Conservation (phyloP, 495 filamentous ascomycete genomes). For the Annulohypoxylon bovei region DNA sequence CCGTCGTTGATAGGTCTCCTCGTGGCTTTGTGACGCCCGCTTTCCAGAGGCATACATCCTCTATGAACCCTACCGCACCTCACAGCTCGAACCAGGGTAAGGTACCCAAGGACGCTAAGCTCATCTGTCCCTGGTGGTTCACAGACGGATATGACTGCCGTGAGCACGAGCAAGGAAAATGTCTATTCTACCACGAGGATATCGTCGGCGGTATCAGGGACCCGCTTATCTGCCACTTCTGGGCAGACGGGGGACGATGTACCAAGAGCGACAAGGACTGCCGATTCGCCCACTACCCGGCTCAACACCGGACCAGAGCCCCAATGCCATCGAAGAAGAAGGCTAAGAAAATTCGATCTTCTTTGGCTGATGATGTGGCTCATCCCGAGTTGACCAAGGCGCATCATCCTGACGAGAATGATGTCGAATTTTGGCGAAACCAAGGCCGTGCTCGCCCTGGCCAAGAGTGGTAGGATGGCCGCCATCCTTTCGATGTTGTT, state of each 20-base stretch:
- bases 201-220: slow-evolving; percentile 15
- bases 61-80: too few relatives aligned
- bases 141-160: slow-evolving; percentile 16
- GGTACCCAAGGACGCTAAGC: slow-evolving; percentile 1
- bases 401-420: not conserved
- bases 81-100: not conserved
- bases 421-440: not conserved
- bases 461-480: not conserved
- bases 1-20: too few relatives aligned
- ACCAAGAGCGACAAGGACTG: slow-evolving; percentile 14
- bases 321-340: slow-evolving; percentile 24
- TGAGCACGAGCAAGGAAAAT: slow-evolving; percentile 5
- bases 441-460: not conserved
- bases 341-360: not conserved
- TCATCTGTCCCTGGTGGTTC: slow-evolving; percentile 38
- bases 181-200: slow-evolving; percentile 17
- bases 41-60: too few relatives aligned
- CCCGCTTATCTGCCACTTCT: slow-evolving; percentile 33
- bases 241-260: slow-evolving; percentile 21
- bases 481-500: too few relatives aligned
- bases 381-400: not conserved
- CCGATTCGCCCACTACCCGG: slow-evolving; percentile 24
- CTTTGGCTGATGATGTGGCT: not conserved
- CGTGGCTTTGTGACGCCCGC: too few relatives aligned
- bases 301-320: slow-evolving; percentile 10